These are phyloP conservation scores for Phytophthora cryptogea DNA, from an alignment of 352 stramenopile species.

Conservation along the genomic window DNA sequence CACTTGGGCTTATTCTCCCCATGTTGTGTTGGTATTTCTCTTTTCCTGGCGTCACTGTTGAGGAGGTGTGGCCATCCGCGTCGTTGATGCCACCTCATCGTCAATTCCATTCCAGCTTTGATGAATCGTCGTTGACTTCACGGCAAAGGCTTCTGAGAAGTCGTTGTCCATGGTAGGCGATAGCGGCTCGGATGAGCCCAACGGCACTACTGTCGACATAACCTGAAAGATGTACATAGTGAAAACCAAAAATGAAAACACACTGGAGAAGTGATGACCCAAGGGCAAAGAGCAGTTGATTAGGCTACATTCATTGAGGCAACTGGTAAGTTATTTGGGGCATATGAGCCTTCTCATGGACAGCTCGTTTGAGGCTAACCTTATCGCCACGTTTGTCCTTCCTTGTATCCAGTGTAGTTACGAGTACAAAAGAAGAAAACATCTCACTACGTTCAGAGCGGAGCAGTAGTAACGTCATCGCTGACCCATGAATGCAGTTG, in stretches of 20 bases:
- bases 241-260: not conserved
- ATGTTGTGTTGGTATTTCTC: conserved; percentile 1
- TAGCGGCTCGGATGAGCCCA: conserved; percentile 5
- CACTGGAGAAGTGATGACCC: not conserved
- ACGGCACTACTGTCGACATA: not conserved
- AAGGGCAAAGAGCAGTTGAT: not conserved
- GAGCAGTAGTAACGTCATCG: no score
- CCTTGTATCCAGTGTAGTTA: no score
- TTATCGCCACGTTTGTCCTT: no score
- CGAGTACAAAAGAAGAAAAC: no score
- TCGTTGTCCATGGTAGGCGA: conserved; percentile 10
- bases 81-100: not conserved
- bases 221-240: not conserved
- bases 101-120: conserved; percentile 8
- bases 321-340: no score
- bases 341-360: no score
- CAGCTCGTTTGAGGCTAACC: no score
- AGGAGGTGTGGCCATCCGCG: conserved; percentile 3
- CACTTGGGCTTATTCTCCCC: conserved; percentile 14
- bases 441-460: no score
- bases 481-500: no score
- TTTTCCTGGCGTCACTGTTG: conserved; percentile 17
- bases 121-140: conserved; percentile 9
- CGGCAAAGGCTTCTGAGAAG: conserved; percentile 11
- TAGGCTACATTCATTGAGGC: no score